Base-by-base conservation (phyloP, 306 rosid genomes). In the Pyrus communis region DNA sequence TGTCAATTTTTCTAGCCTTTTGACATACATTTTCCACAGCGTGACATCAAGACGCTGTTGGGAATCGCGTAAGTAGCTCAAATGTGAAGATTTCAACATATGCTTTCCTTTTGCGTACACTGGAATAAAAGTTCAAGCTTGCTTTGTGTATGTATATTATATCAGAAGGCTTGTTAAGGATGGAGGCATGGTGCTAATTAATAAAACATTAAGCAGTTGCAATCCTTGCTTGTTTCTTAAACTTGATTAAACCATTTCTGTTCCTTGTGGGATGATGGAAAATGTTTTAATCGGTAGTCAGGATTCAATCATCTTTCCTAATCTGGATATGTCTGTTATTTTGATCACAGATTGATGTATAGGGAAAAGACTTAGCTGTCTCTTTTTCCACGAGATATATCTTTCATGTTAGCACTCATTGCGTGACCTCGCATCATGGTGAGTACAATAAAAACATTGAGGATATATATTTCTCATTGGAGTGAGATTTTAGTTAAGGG, bases 21-120 rank as follows among this genome's bases (percentile, higher is more conserved):
- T 55, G 14, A 60, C 43, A 62, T 38, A 30, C 17, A 6, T 2
- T 54, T 31, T 23, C 25, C 75, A 88, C 92, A 91, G 97, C 71
- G 68, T 72, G 91, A 89, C 85, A 86, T 93, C 62, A 71, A 78
- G 82, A 83, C 84, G 82, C 85, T 91, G 63, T 74, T 91, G 73
- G 92, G 83, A 17, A 71, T 83, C 52, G 62, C n/a, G 17, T 87
- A 87, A 87, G 62, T 17, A 74, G 68, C 57, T 38, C 35, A 57
- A 42, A 35, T 61, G 40, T 58, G 70, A 69, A 42, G 71, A 70
- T 71, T 61, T 73, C 61, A 67, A 21, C 21, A 40, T 35, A 31
- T 21, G 46, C 76, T 63, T 27, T 45, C 25, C 4, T 68, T 81
- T 60, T 14, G 62, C 55, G 75, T 25, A n/a, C 11, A 30, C 21